phyloP scores from a whole-genome alignment of 1,284 basidiomycete species.

The Vanrija pseudolonga region DNA sequence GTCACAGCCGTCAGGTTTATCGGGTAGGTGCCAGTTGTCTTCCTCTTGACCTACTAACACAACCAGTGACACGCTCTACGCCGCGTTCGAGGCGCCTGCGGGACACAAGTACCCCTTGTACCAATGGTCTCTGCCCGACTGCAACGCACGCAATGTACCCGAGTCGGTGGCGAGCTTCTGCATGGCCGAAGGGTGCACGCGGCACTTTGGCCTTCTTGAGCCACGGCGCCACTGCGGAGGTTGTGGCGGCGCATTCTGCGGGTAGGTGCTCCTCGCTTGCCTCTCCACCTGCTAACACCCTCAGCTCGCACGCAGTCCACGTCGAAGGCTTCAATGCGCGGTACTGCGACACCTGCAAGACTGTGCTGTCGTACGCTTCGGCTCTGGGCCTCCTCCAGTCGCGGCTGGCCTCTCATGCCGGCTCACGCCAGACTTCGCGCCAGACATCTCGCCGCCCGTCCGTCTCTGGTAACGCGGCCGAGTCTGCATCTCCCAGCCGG shows the following conservation, averaged over 20 bases:
- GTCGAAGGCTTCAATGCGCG: constrained; percentile 40
- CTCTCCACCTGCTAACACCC: too few relatives aligned
- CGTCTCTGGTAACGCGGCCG: neutral
- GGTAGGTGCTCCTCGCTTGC: too few relatives aligned
- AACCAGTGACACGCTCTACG: constrained; percentile 45
- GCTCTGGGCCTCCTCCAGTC: constrained; percentile 23
- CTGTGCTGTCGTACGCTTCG: constrained; percentile 31
- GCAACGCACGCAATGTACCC: constrained; percentile 39
- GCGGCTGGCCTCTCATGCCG: too few relatives aligned
- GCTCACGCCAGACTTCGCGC: neutral
- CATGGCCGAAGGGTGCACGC: constrained; percentile 38
- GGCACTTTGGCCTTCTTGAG: constrained; percentile 46
- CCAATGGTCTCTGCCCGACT: constrained; percentile 49
- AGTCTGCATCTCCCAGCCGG: neutral
- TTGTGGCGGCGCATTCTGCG: constrained; percentile 48
- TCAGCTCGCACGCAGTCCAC: constrained; percentile 37
- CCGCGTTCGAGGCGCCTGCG: constrained; percentile 30
- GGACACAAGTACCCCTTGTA: constrained; percentile 32
- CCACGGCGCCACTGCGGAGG: constrained; percentile 47
- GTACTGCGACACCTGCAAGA: constrained; percentile 44
- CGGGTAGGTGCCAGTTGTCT: constrained; percentile 30
- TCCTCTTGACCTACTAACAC: neutral
- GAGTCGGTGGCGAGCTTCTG: constrained; percentile 33
- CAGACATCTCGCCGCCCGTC: neutral
- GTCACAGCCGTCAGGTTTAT: constrained; percentile 41